Conservation (phyloP, 371 early-diverging fungal species). For the Rhizopus stolonifer region DNA sequence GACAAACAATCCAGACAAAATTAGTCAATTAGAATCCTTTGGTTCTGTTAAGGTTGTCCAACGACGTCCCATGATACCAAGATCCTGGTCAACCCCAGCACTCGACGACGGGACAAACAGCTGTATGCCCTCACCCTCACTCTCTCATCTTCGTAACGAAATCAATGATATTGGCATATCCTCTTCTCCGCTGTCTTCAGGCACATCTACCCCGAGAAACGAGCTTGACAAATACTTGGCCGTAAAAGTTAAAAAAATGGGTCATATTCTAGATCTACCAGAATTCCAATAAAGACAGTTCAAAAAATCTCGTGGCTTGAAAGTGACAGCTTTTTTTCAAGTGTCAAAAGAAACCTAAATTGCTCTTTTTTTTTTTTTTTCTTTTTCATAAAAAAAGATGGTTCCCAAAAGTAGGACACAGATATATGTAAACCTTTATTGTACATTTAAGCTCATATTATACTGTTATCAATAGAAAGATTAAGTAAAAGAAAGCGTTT, state of each 20-base stretch:
- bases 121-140: constrained; percentile 18
- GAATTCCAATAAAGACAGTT: constrained; percentile 12
- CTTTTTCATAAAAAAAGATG: constrained; percentile 10
- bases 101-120: constrained; percentile 16
- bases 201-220: constrained; percentile 29
- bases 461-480: constrained; percentile 15
- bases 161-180: not conserved
- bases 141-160: constrained; percentile 1
- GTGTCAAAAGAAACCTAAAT: not conserved
- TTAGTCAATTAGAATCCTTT: constrained; percentile 69
- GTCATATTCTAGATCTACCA: constrained; percentile 83
- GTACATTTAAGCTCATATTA: not conserved
- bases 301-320: constrained; percentile 2
- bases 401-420: constrained; percentile 22
- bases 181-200: constrained; percentile 24
- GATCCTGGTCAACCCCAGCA: constrained; percentile 60
- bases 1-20: constrained; percentile 97
- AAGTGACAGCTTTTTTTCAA: constrained; percentile 11
- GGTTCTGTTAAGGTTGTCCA: constrained; percentile 74
- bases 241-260: constrained; percentile 86
- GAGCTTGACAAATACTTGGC: constrained; percentile 83
- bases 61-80: constrained; percentile 89
- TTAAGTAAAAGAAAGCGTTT: constrained; percentile 71
- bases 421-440: not conserved
- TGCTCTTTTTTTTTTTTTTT: constrained; percentile 3